Base-by-base conservation (phyloP, 352 stramenopile species). In the Phytophthora quininea region DNA sequence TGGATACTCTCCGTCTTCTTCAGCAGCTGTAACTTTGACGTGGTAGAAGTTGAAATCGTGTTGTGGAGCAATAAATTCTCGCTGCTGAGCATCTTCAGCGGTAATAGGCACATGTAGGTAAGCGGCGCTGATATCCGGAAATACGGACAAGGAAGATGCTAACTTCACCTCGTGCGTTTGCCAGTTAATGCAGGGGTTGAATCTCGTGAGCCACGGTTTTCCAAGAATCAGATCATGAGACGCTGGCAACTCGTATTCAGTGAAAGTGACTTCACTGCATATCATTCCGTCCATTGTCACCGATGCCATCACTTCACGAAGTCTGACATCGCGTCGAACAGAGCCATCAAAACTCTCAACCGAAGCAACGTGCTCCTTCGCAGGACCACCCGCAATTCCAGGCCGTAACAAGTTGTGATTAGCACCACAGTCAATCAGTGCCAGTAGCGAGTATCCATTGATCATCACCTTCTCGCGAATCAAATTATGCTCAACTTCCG, bases 211-310 rank as follows among this genome's bases (percentile, higher is more conserved):
- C 40, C 54, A 71, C 5, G 63, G 63, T 40, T 66, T 64, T 5
- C 64, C 64, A 3, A 66, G 62, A 49, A 59, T 67, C 15, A 58
- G 12, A n/a, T 71, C 51, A 33, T 70, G 54, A 1, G 42, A 32
- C 0, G 19, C 9, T 14, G 42, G 50, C 4, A 67, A 15, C 6
- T 49, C 24, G 49, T 51, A 67, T n/a, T 67, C 59, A 24, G 43
- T 60, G 10, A 61, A 59, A 2, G 33, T 1, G 29, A 67, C 56
- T 29, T 19, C 51, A 19, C 30, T 2, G 15, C 45, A 38, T 2
- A 52, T 2, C 51, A 15, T 58, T 9, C 49, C 58, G 12, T 54
- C 58, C 11, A 58, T 35, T 2, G 3, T 31, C 2, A 65, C 54
- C 33, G 53, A 37, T 0, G 37, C 31, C 4, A 54, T 24, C 4